A percentile compares a stretch with the other conserved stretches of the same genome.
These are phyloP conservation scores for Catharanthus roseus DNA, from an alignment of 257 asterid species.

Conservation along the genomic window DNA sequence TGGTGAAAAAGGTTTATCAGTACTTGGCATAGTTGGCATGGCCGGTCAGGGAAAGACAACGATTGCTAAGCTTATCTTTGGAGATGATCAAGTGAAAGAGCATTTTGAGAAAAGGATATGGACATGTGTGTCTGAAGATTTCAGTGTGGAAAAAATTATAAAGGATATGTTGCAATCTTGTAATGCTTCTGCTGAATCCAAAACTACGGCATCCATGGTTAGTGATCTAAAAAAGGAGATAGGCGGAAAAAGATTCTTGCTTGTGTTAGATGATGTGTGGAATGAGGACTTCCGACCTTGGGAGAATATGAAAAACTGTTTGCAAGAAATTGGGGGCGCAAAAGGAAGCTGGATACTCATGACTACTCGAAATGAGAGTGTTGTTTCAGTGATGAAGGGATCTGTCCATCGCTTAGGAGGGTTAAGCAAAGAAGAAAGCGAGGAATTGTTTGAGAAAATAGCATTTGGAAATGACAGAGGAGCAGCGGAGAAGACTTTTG, in stretches of 20 bases:
- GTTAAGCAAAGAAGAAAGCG: background rate
- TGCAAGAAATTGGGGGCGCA: background rate
- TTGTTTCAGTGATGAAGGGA: background rate
- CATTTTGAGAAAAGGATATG: background rate
- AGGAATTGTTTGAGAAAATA: background rate
- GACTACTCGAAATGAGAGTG: background rate
- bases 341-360: background rate
- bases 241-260: too few species aligned
- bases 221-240: background rate
- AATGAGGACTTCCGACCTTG: background rate
- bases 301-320: background rate
- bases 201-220: background rate
- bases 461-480: background rate
- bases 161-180: background rate
- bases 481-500: too few species aligned
- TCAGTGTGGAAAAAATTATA: background rate
- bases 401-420: background rate
- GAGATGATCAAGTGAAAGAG: background rate
- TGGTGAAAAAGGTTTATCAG: too few species aligned
- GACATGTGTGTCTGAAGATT: too few species aligned
- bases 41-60: too few species aligned
- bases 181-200: background rate
- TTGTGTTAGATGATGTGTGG: background rate
- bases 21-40: too few species aligned
- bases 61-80: too few species aligned